Conservation (phyloP, 352 stramenopile species). For the Phytophthora nicotianae region DNA sequence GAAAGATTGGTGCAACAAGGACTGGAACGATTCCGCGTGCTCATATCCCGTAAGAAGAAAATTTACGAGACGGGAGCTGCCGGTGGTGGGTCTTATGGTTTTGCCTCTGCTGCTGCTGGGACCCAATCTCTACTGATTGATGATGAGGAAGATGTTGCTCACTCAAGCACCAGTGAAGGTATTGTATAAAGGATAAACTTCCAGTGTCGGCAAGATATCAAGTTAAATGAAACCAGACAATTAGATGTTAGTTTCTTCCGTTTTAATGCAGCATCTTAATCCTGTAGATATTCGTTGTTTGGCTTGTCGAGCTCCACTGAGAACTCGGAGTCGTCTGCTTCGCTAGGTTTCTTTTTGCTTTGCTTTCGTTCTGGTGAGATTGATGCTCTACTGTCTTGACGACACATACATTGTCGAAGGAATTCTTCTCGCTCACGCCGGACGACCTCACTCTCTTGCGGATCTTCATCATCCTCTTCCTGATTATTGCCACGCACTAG, state of each 20-base stretch:
- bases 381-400: not conserved
- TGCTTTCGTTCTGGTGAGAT: not conserved
- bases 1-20: conserved; percentile 59
- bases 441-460: conserved; percentile 2
- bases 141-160: conserved; percentile 12
- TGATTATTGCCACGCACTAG: conserved; percentile 16
- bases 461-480: not conserved
- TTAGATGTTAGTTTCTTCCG: not conserved
- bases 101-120: conserved; percentile 19
- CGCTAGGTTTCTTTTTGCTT: not conserved
- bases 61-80: conserved; percentile 35
- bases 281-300: too few species aligned
- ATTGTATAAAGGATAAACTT: not conserved
- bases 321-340: not conserved
- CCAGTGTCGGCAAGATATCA: too few species aligned
- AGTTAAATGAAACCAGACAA: not conserved
- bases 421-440: conserved; percentile 26
- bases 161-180: conserved; percentile 2
- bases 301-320: too few species aligned
- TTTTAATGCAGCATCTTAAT: not conserved
- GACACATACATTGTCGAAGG: conserved; percentile 18
- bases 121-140: conserved; percentile 31
- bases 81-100: conserved; percentile 38
- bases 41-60: conserved; percentile 45
- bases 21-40: conserved; percentile 44